Base-by-base conservation (phyloP, 352 stramenopile species). In the Phytophthora litchii region DNA sequence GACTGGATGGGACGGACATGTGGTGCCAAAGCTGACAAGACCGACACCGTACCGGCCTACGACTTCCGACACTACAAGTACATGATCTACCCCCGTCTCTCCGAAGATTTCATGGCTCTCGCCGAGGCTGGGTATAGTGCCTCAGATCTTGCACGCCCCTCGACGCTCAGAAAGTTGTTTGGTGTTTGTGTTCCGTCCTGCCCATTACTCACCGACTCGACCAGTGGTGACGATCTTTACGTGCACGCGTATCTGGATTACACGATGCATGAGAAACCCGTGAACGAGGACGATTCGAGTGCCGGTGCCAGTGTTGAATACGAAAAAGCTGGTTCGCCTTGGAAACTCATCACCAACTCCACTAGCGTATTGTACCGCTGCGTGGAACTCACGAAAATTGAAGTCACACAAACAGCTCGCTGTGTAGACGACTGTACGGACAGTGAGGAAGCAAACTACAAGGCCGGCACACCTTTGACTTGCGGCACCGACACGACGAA, bases 1-100 rank as follows among this genome's bases (percentile, higher is more conserved):
- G 83, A 93, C 56, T 93, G 78, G 76, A 84, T 80, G 61, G 83
- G 83, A 0, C 67, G 79, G 0, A 88, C 79, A 0, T 93, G 83
- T n/a, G 83, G 83, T 19, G 66, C 79, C 17, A 58, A 81, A 43
- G 67, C 67, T 4, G 72, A 65, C 14, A 72, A 78, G 23, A 86
- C 67, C 11, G 74, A 69, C 38, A 54, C 37, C 17, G 60, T 88
- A 0, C 70, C 72, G 2, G 72, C 74, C 16, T 92, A 92, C 59
- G 79, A 92, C 58, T 55, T 92, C 20, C 85, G 73, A 10, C 47
- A 72, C 27, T 91, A 89, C 64, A 70, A 72, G 46, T 89, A 84
- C 51, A 65, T 90, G 51, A 78, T 89, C 29, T 92, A 91, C 65
- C 80, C 83, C 5, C 80, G 83, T 9, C 60, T 92, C 9, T 64